Evolutionary conservation across 148 eudicot genomes (phyloP).

Genomic region (Camellia japonica): DNA sequence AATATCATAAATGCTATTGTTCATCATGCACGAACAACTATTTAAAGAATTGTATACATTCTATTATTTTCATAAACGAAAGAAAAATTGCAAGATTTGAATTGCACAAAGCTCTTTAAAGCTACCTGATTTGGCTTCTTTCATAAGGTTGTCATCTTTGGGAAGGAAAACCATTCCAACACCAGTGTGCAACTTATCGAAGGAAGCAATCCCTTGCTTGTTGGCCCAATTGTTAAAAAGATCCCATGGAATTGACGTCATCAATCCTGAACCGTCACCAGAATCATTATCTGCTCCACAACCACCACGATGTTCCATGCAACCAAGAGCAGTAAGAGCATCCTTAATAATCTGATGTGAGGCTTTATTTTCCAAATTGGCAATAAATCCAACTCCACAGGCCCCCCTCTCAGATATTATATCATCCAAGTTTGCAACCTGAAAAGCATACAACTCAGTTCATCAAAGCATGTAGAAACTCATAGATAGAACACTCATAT

Average conservation of each 20-base stretch:
- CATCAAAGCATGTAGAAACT: slow-evolving; percentile 6
- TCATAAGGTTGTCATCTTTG: slow-evolving; percentile 50
- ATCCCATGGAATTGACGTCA: slow-evolving; percentile 98
- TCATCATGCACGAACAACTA: not conserved
- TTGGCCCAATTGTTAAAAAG: slow-evolving; percentile 82
- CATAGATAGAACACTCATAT: not conserved
- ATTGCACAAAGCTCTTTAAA: slow-evolving; percentile 2
- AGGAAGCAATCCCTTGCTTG: slow-evolving; percentile 69
- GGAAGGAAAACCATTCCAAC: slow-evolving; percentile 99
- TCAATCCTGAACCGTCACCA: slow-evolving; percentile 94
- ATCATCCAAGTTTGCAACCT: slow-evolving; percentile 91
- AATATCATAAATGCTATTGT: not conserved
- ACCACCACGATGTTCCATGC: slow-evolving; percentile 99
- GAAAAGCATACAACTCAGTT: slow-evolving; percentile 15
- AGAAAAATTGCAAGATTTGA: not conserved
- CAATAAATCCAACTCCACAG: slow-evolving; percentile 98
- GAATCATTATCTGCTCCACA: slow-evolving; percentile 99
- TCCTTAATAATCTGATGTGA: slow-evolving; percentile 80
- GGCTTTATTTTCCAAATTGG: slow-evolving; percentile 85
- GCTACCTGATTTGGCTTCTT: slow-evolving; percentile 83
- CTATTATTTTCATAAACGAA: not conserved
- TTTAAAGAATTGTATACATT: not conserved
- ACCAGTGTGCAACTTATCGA: slow-evolving; percentile 81
- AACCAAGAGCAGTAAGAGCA: slow-evolving; percentile 97
- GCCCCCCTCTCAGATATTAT: slow-evolving; percentile 90